phyloP scores from a whole-genome alignment of 2,329 filamentous ascomycete species.

The Cryphonectria parasitica region DNA sequence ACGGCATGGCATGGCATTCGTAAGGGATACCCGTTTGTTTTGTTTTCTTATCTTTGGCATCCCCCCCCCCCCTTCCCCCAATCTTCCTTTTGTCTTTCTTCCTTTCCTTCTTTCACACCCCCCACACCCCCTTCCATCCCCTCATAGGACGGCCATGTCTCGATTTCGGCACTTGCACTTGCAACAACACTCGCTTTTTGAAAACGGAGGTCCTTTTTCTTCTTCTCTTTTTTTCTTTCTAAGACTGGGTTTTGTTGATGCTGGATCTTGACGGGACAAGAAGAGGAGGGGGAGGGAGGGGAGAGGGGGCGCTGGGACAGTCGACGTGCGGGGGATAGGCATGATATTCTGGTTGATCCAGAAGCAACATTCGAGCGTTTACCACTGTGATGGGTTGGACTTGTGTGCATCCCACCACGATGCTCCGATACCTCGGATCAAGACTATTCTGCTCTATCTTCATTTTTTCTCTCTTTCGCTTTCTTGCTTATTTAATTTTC shows the following conservation, averaged over 20 bases:
- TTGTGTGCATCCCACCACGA: constrained; percentile 7
- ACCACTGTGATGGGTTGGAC: not conserved
- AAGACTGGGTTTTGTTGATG: constrained; percentile 15
- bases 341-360: constrained; percentile 18
- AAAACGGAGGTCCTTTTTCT: not conserved
- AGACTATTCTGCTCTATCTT: not conserved
- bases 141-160: not conserved
- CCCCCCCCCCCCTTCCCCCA: not conserved
- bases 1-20: constrained; percentile 32
- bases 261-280: constrained; percentile 4
- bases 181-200: constrained; percentile 22
- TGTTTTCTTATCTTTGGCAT: constrained; percentile 15
- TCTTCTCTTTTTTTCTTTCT: not conserved
- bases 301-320: not conserved
- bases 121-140: not conserved
- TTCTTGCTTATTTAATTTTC: not conserved
- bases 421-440: not conserved
- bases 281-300: too few species aligned
- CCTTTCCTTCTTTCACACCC: too few species aligned
- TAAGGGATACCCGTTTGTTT: constrained; percentile 33
- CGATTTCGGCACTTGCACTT: not conserved
- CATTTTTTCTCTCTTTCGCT: not conserved
- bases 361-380: constrained; percentile 14
- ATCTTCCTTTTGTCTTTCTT: too few species aligned
- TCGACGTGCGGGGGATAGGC: not conserved